Evolutionary conservation across 257 asterid genomes (phyloP).

Genomic region (Handroanthus guayacan): DNA sequence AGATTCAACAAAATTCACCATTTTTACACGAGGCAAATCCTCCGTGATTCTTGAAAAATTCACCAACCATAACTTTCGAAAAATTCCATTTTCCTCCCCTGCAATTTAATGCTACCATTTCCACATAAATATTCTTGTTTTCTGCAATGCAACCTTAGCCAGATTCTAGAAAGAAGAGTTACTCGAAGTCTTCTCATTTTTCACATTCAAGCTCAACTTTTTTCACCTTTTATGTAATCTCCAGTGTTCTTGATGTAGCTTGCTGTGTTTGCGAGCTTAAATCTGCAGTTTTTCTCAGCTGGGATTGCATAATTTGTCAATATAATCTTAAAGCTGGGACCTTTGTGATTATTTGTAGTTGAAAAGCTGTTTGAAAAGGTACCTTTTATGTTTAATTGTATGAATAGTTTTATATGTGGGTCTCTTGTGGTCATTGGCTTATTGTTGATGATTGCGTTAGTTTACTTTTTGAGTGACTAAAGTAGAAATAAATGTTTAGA

Average conservation of each 20-base stretch:
- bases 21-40: constrained; percentile 17
- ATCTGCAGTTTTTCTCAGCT: constrained; percentile 27
- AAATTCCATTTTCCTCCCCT: constrained; percentile 32
- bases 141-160: constrained; percentile 23
- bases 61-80: not conserved
- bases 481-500: not conserved
- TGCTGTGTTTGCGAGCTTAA: constrained; percentile 14
- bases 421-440: not conserved
- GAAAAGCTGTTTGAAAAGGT: constrained; percentile 31
- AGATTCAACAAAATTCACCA: constrained; percentile 33
- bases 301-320: constrained; percentile 44
- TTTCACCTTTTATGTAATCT: not conserved
- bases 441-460: not conserved
- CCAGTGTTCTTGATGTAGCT: not conserved
- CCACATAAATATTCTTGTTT: not conserved
- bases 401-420: not conserved
- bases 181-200: constrained; percentile 13
- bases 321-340: constrained; percentile 31
- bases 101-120: constrained; percentile 10
- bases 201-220: constrained; percentile 14
- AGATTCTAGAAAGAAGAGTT: not conserved
- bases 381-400: not conserved
- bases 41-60: constrained; percentile 4
- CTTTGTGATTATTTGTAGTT: constrained; percentile 32
- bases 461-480: constrained; percentile 7